Percentiles rank a stretch among this genome's conserved stretches.
Evolutionary conservation across 2,329 filamentous ascomycete species (phyloP).

Genomic region (Colletotrichum musicola): DNA sequence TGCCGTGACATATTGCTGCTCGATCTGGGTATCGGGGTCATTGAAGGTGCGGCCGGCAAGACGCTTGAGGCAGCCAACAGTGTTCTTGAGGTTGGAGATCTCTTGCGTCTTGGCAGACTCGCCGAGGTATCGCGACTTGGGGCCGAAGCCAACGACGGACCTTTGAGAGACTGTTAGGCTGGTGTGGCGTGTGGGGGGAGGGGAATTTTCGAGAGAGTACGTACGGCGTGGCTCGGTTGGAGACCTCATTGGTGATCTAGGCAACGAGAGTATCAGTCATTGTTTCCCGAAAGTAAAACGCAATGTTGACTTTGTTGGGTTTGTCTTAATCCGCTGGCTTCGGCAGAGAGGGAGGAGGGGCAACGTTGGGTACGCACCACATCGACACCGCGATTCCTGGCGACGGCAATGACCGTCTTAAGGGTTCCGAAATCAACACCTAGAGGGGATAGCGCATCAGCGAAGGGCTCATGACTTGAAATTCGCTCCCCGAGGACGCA

Average conservation of each 20-base stretch:
- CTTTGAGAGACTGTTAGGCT: conserved; percentile 58
- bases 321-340: conserved; percentile 4
- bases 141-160: conserved; percentile 93
- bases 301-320: background rate
- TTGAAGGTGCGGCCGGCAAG: conserved; percentile 87
- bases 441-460: conserved; percentile 45
- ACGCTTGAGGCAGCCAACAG: conserved; percentile 91
- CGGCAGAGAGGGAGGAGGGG: conserved; percentile 21
- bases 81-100: conserved; percentile 99
- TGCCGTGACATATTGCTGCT: conserved; percentile 91
- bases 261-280: conserved; percentile 41
- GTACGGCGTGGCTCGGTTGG: conserved; percentile 97
- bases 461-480: background rate
- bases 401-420: conserved; percentile 97
- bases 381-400: conserved; percentile 98
- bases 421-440: conserved; percentile 96
- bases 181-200: conserved; percentile 7
- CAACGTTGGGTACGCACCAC: conserved; percentile 77
- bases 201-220: conserved; percentile 47
- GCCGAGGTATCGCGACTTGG: conserved; percentile 93
- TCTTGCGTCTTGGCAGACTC: conserved; percentile 98
- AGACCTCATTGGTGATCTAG: conserved; percentile 98
- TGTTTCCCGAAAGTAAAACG: conserved; percentile 12
- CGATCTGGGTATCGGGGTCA: conserved; percentile 93
- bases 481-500: background rate